Conservation (phyloP, 73 alveolate species). For the Blepharisma stoltei region DNA sequence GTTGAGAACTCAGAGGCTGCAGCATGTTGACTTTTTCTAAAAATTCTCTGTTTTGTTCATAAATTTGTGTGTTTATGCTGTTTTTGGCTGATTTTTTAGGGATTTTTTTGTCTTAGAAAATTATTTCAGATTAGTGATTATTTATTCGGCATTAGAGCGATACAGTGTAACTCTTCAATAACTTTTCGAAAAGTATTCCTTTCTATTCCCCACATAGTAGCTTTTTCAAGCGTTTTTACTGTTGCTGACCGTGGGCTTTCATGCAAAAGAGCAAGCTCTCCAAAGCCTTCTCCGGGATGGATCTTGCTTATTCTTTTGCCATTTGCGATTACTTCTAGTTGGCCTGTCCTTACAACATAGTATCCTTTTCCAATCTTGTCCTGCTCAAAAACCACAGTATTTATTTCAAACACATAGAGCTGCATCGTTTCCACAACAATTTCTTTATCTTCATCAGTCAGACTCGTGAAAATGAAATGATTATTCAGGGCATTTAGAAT, state of each 20-base stretch:
- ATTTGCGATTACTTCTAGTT: conserved; percentile 20
- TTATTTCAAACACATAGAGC: neutral
- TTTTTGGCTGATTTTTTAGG: too few relatives aligned
- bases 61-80: conserved; percentile 42
- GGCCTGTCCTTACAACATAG: conserved; percentile 16
- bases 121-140: too few relatives aligned
- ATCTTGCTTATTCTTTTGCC: conserved; percentile 27
- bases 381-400: conserved; percentile 28
- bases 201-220: conserved; percentile 31
- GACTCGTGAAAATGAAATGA: conserved; percentile 30
- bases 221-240: conserved; percentile 12
- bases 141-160: too few relatives aligned
- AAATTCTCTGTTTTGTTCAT: conserved; percentile 49
- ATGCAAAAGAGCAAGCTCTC: conserved; percentile 30
- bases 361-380: neutral
- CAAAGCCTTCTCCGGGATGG: conserved; percentile 30
- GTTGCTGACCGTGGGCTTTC: conserved; percentile 27
- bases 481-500: conserved; percentile 21
- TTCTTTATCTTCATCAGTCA: conserved; percentile 33
- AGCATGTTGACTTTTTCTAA: conserved; percentile 42
- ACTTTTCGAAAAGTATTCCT: neutral
- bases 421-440: conserved; percentile 16
- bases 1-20: conserved; percentile 23
- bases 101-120: too few relatives aligned
- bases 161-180: conserved; percentile 23